Evolutionary conservation across 1,139 yeast genomes (phyloP).

Genomic region (Suhomyces guaymorum): DNA sequence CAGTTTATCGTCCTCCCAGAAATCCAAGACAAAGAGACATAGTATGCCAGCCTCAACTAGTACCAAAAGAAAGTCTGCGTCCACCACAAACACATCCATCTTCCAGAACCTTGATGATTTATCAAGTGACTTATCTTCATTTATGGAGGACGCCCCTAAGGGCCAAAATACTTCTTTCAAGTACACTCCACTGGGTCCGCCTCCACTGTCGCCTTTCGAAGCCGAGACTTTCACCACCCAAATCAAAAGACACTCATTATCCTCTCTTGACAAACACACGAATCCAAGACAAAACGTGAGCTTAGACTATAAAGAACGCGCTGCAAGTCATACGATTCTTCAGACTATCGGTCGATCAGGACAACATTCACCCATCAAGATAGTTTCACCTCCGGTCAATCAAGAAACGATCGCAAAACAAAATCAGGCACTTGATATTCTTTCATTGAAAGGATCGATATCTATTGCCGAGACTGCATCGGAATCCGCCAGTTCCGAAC

Average conservation of each 20-base stretch:
- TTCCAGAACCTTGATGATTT: constrained; percentile 33
- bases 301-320: constrained; percentile 5
- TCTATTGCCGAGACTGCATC: constrained; percentile 12
- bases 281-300: constrained; percentile 2
- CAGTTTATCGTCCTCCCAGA: constrained; percentile 6
- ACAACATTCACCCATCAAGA: constrained; percentile 4
- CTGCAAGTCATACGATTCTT: constrained; percentile 12
- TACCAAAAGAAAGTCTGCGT: constrained; percentile 24
- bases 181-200: neutral
- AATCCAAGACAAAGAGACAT: constrained; percentile 12
- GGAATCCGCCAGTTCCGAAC: constrained; percentile 1
- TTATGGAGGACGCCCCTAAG: constrained; percentile 9
- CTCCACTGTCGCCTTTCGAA: constrained; percentile 4
- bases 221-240: neutral
- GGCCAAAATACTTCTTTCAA: neutral
- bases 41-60: constrained; percentile 12
- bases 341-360: constrained; percentile 8
- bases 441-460: constrained; percentile 29
- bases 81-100: constrained; percentile 32
- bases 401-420: constrained; percentile 10
- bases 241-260: constrained; percentile 12
- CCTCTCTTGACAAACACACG: constrained; percentile 11
- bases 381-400: constrained; percentile 1
- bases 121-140: constrained; percentile 32
- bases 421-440: constrained; percentile 19